Percentiles rank a stretch among this genome's conserved stretches.
Evolutionary conservation across 2,329 filamentous ascomycete genomes (phyloP).

Genomic region (Sclerotinia sclerotiorum): DNA sequence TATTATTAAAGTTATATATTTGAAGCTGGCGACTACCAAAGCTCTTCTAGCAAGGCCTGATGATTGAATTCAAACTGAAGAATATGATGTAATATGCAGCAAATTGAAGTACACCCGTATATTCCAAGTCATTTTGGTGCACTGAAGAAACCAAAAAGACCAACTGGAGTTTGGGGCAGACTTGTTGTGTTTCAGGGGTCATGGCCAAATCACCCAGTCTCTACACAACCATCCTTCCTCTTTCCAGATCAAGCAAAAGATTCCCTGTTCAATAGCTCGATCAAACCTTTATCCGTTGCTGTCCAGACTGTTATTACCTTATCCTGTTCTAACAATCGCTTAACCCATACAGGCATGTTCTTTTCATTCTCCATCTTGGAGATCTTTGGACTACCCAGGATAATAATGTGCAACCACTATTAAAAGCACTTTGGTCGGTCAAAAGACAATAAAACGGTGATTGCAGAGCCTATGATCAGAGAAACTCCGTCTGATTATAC

Average conservation of each 20-base stretch:
- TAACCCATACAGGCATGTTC: background rate
- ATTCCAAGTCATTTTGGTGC: background rate
- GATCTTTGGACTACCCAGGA: too few relatives aligned
- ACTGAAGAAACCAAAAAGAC: too few relatives aligned
- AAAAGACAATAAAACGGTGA: too few relatives aligned
- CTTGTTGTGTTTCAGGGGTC: background rate
- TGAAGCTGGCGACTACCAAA: too few relatives aligned
- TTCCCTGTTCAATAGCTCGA: background rate
- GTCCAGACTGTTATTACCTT: background rate
- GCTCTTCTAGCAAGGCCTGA: too few relatives aligned
- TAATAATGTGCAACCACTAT: too few relatives aligned
- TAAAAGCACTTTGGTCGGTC: too few relatives aligned
- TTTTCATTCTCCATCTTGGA: background rate
- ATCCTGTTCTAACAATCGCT: background rate
- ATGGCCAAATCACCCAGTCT: background rate
- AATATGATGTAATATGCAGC: too few relatives aligned
- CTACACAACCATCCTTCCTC: background rate
- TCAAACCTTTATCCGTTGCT: background rate
- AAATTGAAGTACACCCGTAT: background rate
- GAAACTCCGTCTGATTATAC: too few relatives aligned
- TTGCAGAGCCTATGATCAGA: too few relatives aligned
- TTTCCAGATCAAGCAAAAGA: background rate
- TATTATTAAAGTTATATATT: too few relatives aligned
- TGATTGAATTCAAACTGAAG: background rate
- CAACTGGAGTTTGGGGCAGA: background rate